Conservation (phyloP, 495 filamentous ascomycete genomes). For the Astrocystis sublimbata region DNA sequence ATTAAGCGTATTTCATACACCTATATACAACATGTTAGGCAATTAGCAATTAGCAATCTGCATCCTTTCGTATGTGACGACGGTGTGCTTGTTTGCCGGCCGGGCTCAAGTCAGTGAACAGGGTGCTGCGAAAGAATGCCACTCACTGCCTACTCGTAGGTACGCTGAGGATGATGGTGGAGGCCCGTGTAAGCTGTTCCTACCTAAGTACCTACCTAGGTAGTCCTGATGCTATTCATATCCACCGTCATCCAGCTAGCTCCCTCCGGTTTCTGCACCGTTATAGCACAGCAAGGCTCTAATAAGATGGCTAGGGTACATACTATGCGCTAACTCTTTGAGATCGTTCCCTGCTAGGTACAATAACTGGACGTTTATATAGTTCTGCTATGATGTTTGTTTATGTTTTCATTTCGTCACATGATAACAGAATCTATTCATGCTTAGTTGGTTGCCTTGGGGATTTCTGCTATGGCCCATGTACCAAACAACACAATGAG, state of each 20-base stretch:
- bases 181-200: background rate
- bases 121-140: background rate
- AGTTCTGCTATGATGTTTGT: background rate
- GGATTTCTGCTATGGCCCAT: too few relatives aligned
- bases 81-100: constrained; percentile 6
- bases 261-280: background rate
- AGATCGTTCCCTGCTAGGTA: background rate
- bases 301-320: background rate
- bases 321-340: constrained; percentile 1
- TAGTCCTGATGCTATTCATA: background rate
- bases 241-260: background rate
- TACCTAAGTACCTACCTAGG: too few relatives aligned
- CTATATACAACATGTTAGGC: too few relatives aligned
- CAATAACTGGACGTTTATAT: background rate
- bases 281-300: background rate
- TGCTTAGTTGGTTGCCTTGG: background rate
- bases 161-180: background rate
- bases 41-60: too few relatives aligned
- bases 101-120: constrained; percentile 14
- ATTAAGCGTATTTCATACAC: too few relatives aligned
- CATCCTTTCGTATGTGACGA: background rate
- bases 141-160: background rate
- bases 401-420: background rate
- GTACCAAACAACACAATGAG: background rate
- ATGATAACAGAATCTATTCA: background rate